These are phyloP conservation scores for Ophiostoma sp. DNA, from an alignment of 2,329 filamentous ascomycete species.

Conservation along the genomic window DNA sequence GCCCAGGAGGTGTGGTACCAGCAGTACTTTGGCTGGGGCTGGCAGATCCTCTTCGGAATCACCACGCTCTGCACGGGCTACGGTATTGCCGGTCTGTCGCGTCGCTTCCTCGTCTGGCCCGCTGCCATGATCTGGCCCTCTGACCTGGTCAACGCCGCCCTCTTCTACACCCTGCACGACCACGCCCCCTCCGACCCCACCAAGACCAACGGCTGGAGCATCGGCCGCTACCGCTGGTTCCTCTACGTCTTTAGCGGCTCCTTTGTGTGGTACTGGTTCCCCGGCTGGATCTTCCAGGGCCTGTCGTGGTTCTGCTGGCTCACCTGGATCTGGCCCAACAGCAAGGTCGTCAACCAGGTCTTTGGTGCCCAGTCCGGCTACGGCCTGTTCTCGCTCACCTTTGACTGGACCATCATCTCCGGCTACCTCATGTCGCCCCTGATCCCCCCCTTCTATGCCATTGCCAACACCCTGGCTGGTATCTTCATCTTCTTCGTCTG, in stretches of 20 bases:
- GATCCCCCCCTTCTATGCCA: constrained; percentile 51
- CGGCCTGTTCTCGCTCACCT: constrained; percentile 37
- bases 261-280: constrained; percentile 53
- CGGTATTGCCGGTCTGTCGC: constrained; percentile 55
- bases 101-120: constrained; percentile 56
- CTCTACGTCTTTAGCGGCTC: constrained; percentile 49
- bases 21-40: constrained; percentile 52
- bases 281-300: constrained; percentile 51
- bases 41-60: constrained; percentile 55
- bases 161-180: constrained; percentile 63
- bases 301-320: constrained; percentile 42
- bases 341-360: constrained; percentile 42
- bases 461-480: constrained; percentile 50
- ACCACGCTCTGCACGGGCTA: constrained; percentile 60
- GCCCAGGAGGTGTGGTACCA: constrained; percentile 50
- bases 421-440: constrained; percentile 48
- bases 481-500: constrained; percentile 52
- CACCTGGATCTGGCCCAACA: constrained; percentile 46
- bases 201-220: constrained; percentile 54
- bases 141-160: constrained; percentile 54
- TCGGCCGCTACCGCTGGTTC: constrained; percentile 61
- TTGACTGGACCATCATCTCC: constrained; percentile 41
- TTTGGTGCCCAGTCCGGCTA: constrained; percentile 42
- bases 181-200: constrained; percentile 48
- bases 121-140: constrained; percentile 62